These are phyloP conservation scores for Oryza meridionalis DNA, from an alignment of 176 grass and related monocot species.

Conservation along the genomic window DNA sequence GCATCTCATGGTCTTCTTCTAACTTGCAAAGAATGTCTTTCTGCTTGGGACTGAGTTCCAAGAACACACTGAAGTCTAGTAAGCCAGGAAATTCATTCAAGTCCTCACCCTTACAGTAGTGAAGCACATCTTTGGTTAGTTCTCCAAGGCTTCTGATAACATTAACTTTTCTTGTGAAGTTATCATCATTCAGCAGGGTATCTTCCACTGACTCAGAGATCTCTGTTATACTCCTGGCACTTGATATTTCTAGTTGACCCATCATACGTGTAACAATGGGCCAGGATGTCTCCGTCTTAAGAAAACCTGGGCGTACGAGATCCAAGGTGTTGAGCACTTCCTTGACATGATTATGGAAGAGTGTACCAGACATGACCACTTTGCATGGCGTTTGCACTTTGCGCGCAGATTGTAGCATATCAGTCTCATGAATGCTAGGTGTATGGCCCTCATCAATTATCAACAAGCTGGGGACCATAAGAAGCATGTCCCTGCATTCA, in stretches of 20 bases:
- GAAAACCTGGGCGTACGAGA: slow-evolving; percentile 71
- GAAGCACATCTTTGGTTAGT: slow-evolving; percentile 86
- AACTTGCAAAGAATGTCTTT: slow-evolving; percentile 57
- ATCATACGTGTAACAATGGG: slow-evolving; percentile 56
- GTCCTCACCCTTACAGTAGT: slow-evolving; percentile 90
- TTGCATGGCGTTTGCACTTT: slow-evolving; percentile 87
- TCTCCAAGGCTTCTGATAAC: slow-evolving; percentile 85
- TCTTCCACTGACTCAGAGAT: slow-evolving; percentile 56
- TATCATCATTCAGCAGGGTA: slow-evolving; percentile 65
- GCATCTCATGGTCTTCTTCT: slow-evolving; percentile 62
- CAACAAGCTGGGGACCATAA: slow-evolving; percentile 76
- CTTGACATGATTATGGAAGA: slow-evolving; percentile 83
- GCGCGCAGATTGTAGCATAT: slow-evolving; percentile 64
- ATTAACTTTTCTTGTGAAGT: slow-evolving; percentile 76
- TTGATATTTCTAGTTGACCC: slow-evolving; percentile 57
- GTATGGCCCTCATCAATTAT: slow-evolving; percentile 96
- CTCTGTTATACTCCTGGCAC: slow-evolving; percentile 47
- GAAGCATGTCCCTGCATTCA: slow-evolving; percentile 77
- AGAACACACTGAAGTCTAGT: slow-evolving; percentile 75
- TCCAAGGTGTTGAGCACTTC: slow-evolving; percentile 93
- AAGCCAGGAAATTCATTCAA: slow-evolving; percentile 89
- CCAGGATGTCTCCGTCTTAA: slow-evolving; percentile 54
- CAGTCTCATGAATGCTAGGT: slow-evolving; percentile 78
- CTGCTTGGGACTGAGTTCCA: slow-evolving; percentile 71
- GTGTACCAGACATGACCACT: slow-evolving; percentile 94